A percentile compares a stretch with the other conserved stretches of the same genome.
Conservation (phyloP, 495 filamentous ascomycete species). For the Astrothelium macrocarpum region DNA sequence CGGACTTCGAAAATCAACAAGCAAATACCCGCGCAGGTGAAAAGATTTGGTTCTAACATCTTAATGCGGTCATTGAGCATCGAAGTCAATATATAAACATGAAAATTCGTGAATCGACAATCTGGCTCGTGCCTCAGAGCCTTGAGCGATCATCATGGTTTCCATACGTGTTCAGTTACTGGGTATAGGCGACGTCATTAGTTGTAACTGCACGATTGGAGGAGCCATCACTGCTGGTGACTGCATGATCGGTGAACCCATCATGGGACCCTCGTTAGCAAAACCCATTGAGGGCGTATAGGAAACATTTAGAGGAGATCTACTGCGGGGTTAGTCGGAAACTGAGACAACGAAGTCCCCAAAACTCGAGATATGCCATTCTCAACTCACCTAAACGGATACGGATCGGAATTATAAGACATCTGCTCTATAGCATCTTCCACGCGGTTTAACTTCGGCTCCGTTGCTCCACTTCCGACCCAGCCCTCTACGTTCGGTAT, state of each 20-base stretch:
- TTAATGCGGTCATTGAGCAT: too few species aligned
- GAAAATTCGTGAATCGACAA: too few species aligned
- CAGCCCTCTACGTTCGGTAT: too few species aligned
- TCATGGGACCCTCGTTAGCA: neutral
- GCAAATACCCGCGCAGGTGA: too few species aligned
- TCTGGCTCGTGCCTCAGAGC: neutral
- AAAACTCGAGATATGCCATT: neutral
- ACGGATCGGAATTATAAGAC: neutral
- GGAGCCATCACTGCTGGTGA: neutral
- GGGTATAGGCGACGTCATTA: neutral
- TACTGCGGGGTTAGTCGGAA: neutral
- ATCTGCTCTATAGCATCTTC: neutral
- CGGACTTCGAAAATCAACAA: too few species aligned
- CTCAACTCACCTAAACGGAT: neutral
- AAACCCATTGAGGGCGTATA: neutral
- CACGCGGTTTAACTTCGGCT: too few species aligned
- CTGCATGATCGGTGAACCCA: neutral
- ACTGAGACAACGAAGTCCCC: neutral
- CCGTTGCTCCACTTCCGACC: too few species aligned
- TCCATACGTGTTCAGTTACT: neutral
- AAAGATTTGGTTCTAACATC: too few species aligned
- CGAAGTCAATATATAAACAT: too few species aligned
- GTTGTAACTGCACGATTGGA: neutral
- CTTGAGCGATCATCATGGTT: neutral
- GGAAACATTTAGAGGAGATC: neutral